phyloP scores from a whole-genome alignment of 2,329 filamentous ascomycete genomes.

The Madurella fahalii region DNA sequence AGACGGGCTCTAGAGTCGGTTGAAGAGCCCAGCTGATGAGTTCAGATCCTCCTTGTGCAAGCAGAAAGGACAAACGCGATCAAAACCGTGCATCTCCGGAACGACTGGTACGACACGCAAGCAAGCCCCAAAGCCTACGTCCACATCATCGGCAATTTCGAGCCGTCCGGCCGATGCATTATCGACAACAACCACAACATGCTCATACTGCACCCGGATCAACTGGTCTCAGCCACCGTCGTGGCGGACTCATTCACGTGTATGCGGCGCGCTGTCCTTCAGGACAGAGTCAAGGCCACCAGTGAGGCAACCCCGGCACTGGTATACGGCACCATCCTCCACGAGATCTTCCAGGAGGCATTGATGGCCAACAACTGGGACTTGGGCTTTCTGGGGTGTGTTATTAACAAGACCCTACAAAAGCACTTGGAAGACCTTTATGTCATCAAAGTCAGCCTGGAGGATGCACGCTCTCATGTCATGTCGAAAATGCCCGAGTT shows the following conservation, averaged over 20 bases:
- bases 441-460: constrained; percentile 71
- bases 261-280: constrained; percentile 82
- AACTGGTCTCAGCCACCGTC: constrained; percentile 89
- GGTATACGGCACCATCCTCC: constrained; percentile 88
- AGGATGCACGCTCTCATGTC: constrained; percentile 73
- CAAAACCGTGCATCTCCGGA: constrained; percentile 71
- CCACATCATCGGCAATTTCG: constrained; percentile 79
- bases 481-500: constrained; percentile 79
- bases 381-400: constrained; percentile 56
- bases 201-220: constrained; percentile 89
- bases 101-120: constrained; percentile 81
- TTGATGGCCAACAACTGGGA: constrained; percentile 82
- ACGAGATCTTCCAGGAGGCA: constrained; percentile 92
- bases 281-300: constrained; percentile 91
- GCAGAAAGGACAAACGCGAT: constrained; percentile 65
- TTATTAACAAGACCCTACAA: constrained; percentile 66
- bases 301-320: constrained; percentile 74
- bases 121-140: constrained; percentile 72
- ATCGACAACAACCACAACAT: constrained; percentile 80
- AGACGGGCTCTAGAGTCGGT: constrained; percentile 17
- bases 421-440: constrained; percentile 87
- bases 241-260: constrained; percentile 96
- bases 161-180: constrained; percentile 65
- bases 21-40: background rate
- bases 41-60: constrained; percentile 74